These are phyloP conservation scores for Aspergillus wentii DNA, from an alignment of 495 filamentous ascomycete genomes.

Conservation along the genomic window DNA sequence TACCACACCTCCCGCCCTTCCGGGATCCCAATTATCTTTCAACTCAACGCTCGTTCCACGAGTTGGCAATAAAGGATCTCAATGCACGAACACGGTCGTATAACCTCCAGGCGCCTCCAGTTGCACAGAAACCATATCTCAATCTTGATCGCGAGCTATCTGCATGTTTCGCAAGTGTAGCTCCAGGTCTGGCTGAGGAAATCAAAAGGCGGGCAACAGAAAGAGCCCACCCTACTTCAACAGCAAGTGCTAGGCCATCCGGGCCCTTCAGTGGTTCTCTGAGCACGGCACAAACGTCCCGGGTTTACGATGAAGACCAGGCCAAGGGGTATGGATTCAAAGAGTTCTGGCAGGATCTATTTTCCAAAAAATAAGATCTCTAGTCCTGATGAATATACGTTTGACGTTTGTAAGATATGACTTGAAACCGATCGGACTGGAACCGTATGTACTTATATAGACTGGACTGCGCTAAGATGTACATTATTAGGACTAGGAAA, in stretches of 20 bases:
- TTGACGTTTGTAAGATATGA: neutral
- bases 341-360: constrained; percentile 85
- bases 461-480: no score
- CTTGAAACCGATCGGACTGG: neutral
- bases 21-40: constrained; percentile 49
- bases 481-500: no score
- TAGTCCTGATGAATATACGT: no score
- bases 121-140: constrained; percentile 93
- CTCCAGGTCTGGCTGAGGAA: constrained; percentile 63
- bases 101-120: constrained; percentile 87
- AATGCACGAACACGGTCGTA: constrained; percentile 82
- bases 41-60: constrained; percentile 71
- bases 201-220: constrained; percentile 65
- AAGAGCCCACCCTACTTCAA: constrained; percentile 36
- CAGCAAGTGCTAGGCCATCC: constrained; percentile 23
- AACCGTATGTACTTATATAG: no score
- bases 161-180: constrained; percentile 79
- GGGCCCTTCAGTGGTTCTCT: constrained; percentile 50
- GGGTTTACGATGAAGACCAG: constrained; percentile 66
- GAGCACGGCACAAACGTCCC: constrained; percentile 43
- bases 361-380: constrained; percentile 45
- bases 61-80: constrained; percentile 70
- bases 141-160: constrained; percentile 76
- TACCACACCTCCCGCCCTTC: constrained; percentile 36
- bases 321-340: constrained; percentile 73